Percentiles rank a stretch among this genome's conserved stretches.
These are phyloP conservation scores for Coccomyxa sp. DNA, from an alignment of 139 green algal genomes.

Conservation along the genomic window DNA sequence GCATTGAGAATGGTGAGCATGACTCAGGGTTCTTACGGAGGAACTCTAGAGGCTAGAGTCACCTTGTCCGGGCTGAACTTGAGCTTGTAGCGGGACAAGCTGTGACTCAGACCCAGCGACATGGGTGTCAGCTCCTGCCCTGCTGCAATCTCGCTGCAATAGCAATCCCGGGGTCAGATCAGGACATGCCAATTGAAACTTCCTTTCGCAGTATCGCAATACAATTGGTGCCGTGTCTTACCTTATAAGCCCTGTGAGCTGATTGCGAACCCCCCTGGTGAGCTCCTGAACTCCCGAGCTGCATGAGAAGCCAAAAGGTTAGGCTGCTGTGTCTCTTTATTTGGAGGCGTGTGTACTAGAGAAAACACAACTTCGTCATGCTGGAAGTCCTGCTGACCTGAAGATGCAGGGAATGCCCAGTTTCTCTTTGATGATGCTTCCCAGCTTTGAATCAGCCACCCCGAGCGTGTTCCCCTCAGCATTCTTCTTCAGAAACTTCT, in stretches of 20 bases:
- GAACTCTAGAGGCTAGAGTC: too few species aligned
- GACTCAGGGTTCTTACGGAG: too few species aligned
- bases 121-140: conserved; percentile 85
- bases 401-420: conserved; percentile 90
- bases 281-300: conserved; percentile 77
- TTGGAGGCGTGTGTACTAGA: background rate
- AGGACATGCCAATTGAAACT: too few species aligned
- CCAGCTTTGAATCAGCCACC: conserved; percentile 95
- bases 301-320: conserved; percentile 5
- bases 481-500: conserved; percentile 99
- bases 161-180: too few species aligned
- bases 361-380: too few species aligned
- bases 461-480: conserved; percentile 83
- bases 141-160: conserved; percentile 55
- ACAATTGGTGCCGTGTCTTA: conserved; percentile 6
- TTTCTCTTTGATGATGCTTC: conserved; percentile 97
- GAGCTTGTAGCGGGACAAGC: conserved; percentile 98
- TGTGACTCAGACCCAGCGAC: conserved; percentile 93
- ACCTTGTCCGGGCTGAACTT: conserved; percentile 99
- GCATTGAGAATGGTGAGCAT: too few species aligned
- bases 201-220: background rate
- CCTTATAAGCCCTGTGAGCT: conserved; percentile 86
- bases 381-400: conserved; percentile 45
- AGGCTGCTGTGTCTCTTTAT: background rate
- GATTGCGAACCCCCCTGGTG: conserved; percentile 80